Conservation (phyloP, 2,329 filamentous ascomycete species). For the Epichloe hybrida region DNA sequence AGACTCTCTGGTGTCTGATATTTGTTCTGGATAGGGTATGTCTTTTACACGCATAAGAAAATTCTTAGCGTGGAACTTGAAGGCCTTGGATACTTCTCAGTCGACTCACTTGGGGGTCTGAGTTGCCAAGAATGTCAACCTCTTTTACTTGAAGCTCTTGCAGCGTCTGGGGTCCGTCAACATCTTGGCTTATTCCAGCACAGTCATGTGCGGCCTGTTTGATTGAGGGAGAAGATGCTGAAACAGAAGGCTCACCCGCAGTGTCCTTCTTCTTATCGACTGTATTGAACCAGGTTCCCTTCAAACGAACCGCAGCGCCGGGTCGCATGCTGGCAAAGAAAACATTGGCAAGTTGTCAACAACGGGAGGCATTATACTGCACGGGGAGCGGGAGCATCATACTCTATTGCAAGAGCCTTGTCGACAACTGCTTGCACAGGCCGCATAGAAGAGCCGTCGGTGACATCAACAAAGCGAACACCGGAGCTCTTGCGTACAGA, state of each 20-base stretch:
- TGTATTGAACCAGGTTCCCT: constrained; percentile 53
- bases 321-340: constrained; percentile 53
- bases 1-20: constrained; percentile 85
- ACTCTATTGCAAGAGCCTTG: constrained; percentile 60
- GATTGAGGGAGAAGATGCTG: constrained; percentile 2
- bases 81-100: background rate
- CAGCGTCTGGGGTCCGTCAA: constrained; percentile 1
- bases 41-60: constrained; percentile 42
- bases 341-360: background rate
- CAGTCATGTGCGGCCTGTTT: background rate
- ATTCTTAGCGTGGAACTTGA: constrained; percentile 6
- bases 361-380: constrained; percentile 3
- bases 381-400: constrained; percentile 23
- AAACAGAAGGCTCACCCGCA: constrained; percentile 1
- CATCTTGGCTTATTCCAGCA: background rate
- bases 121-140: constrained; percentile 59
- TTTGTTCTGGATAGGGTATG: constrained; percentile 91
- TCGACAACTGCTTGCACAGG: constrained; percentile 71
- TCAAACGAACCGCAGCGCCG: constrained; percentile 66
- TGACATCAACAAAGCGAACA: constrained; percentile 69
- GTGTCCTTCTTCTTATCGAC: background rate
- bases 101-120: constrained; percentile 56
- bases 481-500: constrained; percentile 79
- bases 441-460: constrained; percentile 72
- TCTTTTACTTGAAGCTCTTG: constrained; percentile 61